phyloP scores from a whole-genome alignment of 2,329 filamentous ascomycete species.

The Diaporthe ampelina region DNA sequence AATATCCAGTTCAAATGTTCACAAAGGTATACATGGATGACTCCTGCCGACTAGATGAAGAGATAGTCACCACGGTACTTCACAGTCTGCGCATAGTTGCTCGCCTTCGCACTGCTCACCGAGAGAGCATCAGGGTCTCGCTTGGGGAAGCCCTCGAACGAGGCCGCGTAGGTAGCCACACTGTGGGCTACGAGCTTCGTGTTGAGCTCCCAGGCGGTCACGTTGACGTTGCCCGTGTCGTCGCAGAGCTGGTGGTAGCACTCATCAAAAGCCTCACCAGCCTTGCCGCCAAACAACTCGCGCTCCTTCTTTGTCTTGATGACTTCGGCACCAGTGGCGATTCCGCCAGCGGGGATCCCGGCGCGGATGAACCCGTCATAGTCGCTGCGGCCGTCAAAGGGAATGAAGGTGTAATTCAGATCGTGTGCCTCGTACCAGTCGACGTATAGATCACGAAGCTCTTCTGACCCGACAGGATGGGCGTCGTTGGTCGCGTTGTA shows the following conservation, averaged over 20 bases:
- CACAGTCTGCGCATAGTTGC: constrained; percentile 39
- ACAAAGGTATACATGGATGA: not conserved
- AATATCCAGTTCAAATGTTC: not conserved
- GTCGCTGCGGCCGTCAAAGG: constrained; percentile 84
- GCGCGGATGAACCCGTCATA: constrained; percentile 82
- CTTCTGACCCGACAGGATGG: constrained; percentile 78
- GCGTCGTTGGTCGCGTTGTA: constrained; percentile 80
- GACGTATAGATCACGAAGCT: constrained; percentile 77
- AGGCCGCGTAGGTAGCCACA: constrained; percentile 42
- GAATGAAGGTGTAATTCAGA: constrained; percentile 77
- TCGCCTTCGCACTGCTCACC: not conserved
- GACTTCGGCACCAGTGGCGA: constrained; percentile 83
- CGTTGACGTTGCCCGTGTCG: constrained; percentile 68
- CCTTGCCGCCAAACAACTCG: constrained; percentile 78
- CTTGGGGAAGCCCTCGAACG: constrained; percentile 43
- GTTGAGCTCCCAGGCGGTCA: constrained; percentile 73
- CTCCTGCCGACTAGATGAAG: constrained; percentile 32
- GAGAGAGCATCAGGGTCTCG: constrained; percentile 27
- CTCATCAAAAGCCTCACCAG: constrained; percentile 70
- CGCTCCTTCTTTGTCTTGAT: constrained; percentile 79
- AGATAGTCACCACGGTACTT: constrained; percentile 41
- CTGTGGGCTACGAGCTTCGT: constrained; percentile 56
- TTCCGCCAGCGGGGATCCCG: constrained; percentile 80
- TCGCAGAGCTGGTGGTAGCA: constrained; percentile 76
- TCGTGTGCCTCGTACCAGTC: constrained; percentile 75